Conservation (phyloP, 108 stramenopile species). For the Cyclostephanos tholiformis region DNA sequence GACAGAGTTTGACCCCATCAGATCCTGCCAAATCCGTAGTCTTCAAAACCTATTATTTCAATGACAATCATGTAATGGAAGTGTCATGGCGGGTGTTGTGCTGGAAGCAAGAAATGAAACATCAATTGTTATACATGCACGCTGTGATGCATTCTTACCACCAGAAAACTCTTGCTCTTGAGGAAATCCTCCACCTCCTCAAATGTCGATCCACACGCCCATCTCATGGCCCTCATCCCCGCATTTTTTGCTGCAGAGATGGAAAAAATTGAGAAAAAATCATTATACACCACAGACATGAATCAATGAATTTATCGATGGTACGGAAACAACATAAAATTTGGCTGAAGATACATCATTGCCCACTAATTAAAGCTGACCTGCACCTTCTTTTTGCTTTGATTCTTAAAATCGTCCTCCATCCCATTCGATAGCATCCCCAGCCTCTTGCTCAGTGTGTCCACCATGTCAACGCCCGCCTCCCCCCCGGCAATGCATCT, state of each 20-base stretch:
- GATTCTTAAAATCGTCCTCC: slow-evolving; percentile 62
- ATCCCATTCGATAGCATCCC: slow-evolving; percentile 73
- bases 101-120: neutral
- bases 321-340: too few species aligned
- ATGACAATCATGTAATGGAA: neutral
- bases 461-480: slow-evolving; percentile 83
- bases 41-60: slow-evolving; percentile 64
- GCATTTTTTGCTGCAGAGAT: slow-evolving; percentile 70
- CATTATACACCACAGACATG: neutral
- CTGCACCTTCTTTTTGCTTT: slow-evolving; percentile 84
- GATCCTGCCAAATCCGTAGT: slow-evolving; percentile 94
- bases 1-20: slow-evolving; percentile 93
- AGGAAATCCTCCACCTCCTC: slow-evolving; percentile 74
- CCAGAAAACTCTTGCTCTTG: slow-evolving; percentile 61
- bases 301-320: too few species aligned
- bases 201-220: slow-evolving; percentile 74
- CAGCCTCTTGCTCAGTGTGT: slow-evolving; percentile 63
- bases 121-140: too few species aligned
- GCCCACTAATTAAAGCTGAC: neutral
- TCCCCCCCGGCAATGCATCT: slow-evolving; percentile 83
- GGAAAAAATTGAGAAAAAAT: too few species aligned
- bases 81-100: neutral
- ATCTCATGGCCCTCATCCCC: slow-evolving; percentile 82
- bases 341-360: too few species aligned
- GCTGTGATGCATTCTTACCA: slow-evolving; percentile 43